These are phyloP conservation scores for Asterophora parasitica DNA, from an alignment of 768 basidiomycete genomes.

Conservation along the genomic window DNA sequence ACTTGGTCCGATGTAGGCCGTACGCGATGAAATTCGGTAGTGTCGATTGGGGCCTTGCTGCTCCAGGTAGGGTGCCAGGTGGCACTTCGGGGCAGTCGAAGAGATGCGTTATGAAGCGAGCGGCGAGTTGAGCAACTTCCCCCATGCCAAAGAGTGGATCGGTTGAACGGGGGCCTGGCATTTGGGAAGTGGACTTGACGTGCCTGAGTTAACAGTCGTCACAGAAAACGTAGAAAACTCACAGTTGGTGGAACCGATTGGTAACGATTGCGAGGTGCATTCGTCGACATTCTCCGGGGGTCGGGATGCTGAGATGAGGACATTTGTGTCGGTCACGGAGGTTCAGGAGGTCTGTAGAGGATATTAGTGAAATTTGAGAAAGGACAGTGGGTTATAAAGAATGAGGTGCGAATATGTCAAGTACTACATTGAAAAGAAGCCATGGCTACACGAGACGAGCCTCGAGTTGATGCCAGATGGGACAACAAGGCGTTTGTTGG, in stretches of 20 bases:
- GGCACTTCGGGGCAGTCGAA: conserved; percentile 86
- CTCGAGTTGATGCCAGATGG: neutral
- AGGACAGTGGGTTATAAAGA: conserved; percentile 17
- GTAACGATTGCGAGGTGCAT: conserved; percentile 20
- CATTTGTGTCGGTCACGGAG: conserved; percentile 15
- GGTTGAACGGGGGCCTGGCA: conserved; percentile 23
- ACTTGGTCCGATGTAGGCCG: conserved; percentile 77
- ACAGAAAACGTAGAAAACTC: conserved; percentile 5
- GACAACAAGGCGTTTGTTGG: conserved; percentile 2
- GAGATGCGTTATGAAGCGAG: conserved; percentile 77
- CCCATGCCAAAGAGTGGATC: conserved; percentile 80
- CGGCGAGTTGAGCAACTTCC: conserved; percentile 59
- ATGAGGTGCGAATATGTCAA: neutral
- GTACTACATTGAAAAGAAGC: neutral
- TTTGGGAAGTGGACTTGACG: conserved; percentile 14
- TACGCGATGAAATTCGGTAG: conserved; percentile 84
- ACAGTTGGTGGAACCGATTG: conserved; percentile 15
- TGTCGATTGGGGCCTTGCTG: conserved; percentile 51
- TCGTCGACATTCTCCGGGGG: conserved; percentile 16
- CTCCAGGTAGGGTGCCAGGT: conserved; percentile 28
- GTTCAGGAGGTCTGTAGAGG: conserved; percentile 7
- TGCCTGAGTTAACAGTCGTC: conserved; percentile 3
- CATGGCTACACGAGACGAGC: neutral
- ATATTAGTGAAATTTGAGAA: conserved; percentile 11
- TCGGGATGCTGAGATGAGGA: conserved; percentile 17